These are phyloP conservation scores for Globisporangium uncinulatum DNA, from an alignment of 352 stramenopile species.

Conservation along the genomic window DNA sequence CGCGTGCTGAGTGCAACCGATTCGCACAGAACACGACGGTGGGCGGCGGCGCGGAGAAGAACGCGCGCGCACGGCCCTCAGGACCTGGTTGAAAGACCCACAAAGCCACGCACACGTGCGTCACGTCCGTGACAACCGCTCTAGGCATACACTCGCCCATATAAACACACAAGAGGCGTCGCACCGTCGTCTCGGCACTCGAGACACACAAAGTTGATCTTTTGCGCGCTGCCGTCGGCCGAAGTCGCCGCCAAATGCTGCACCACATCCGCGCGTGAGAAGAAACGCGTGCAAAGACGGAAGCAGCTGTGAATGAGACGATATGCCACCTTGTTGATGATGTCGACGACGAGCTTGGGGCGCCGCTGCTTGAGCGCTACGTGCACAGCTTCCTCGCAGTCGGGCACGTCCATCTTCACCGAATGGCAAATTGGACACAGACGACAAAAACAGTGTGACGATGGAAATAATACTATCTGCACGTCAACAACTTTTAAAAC, in stretches of 20 bases:
- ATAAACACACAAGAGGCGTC: neutral
- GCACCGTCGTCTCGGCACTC: slow-evolving; percentile 67
- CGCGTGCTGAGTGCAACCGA: slow-evolving; percentile 54
- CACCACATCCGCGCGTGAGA: neutral
- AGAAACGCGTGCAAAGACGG: neutral
- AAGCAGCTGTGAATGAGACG: neutral
- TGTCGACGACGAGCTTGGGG: slow-evolving; percentile 54
- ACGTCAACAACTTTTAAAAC: neutral
- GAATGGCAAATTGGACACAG: too few species aligned
- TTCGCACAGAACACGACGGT: slow-evolving; percentile 84
- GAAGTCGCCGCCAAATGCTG: slow-evolving; percentile 38
- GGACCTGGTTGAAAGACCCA: slow-evolving; percentile 32
- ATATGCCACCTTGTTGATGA: slow-evolving; percentile 64
- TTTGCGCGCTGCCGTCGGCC: slow-evolving; percentile 6
- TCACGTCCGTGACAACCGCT: too few species aligned
- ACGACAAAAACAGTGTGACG: too few species aligned
- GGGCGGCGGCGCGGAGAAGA: slow-evolving; percentile 77
- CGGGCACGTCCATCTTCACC: slow-evolving; percentile 61
- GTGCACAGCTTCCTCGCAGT: slow-evolving; percentile 80
- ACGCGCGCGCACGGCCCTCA: slow-evolving; percentile 67
- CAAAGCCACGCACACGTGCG: too few species aligned
- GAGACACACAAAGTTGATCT: slow-evolving; percentile 73
- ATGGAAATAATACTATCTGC: neutral
- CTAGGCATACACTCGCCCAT: too few species aligned
- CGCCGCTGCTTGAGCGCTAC: slow-evolving; percentile 62